A percentile compares a stretch with the other conserved stretches of the same genome.
These are phyloP conservation scores for Fusarium buxicola DNA, from an alignment of 2,329 filamentous ascomycete genomes.

Conservation along the genomic window DNA sequence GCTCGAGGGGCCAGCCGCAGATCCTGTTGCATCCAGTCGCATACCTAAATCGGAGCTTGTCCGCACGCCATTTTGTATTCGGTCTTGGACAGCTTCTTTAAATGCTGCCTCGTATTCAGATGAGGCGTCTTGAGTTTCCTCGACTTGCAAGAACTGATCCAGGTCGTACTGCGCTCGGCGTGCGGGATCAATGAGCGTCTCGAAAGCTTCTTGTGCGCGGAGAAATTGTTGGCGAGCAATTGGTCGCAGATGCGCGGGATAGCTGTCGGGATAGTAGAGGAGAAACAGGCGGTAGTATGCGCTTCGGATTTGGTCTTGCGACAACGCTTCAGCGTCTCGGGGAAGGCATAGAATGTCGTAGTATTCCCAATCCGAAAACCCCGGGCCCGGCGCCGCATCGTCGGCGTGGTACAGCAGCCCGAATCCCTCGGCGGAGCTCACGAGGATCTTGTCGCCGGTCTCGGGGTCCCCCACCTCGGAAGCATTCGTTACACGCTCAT, in stretches of 20 bases:
- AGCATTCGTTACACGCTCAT: slow-evolving; percentile 49
- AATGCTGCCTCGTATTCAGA: slow-evolving; percentile 36
- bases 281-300: slow-evolving; percentile 60
- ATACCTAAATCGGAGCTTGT: slow-evolving; percentile 55
- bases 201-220: slow-evolving; percentile 58
- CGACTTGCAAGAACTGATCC: slow-evolving; percentile 37
- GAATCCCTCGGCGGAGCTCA: slow-evolving; percentile 27
- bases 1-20: slow-evolving; percentile 9
- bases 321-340: slow-evolving; percentile 43
- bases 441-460: slow-evolving; percentile 22
- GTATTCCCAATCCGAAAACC: slow-evolving; percentile 48
- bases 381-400: background rate
- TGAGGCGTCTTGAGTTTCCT: slow-evolving; percentile 37
- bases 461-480: slow-evolving; percentile 41
- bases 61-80: slow-evolving; percentile 39
- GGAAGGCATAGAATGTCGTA: slow-evolving; percentile 61
- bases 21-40: slow-evolving; percentile 49
- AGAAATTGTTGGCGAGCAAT: slow-evolving; percentile 56
- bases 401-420: slow-evolving; percentile 13
- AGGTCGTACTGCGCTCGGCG: slow-evolving; percentile 57
- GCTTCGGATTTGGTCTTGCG: slow-evolving; percentile 53
- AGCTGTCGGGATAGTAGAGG: slow-evolving; percentile 58
- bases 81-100: slow-evolving; percentile 34
- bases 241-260: slow-evolving; percentile 54
- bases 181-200: slow-evolving; percentile 59